Conservation (phyloP, 192 early-diverging fungal species). For the Chytriomyces confervae region DNA sequence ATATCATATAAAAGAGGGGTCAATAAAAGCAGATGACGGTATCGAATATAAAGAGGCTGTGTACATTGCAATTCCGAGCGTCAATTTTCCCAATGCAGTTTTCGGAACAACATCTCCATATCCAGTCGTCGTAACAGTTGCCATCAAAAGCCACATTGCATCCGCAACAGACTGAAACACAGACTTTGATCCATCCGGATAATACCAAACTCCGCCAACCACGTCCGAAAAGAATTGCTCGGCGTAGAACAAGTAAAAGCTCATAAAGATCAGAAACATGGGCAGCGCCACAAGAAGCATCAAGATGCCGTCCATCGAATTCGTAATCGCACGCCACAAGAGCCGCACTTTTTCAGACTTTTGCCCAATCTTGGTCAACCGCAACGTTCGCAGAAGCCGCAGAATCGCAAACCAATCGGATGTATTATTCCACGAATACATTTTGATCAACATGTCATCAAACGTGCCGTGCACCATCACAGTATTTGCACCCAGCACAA, state of each 20-base stretch:
- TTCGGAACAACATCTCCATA: slow-evolving; percentile 39
- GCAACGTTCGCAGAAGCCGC: slow-evolving; percentile 17
- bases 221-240: slow-evolving; percentile 4
- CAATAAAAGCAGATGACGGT: too few relatives aligned
- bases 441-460: neutral
- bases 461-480: neutral
- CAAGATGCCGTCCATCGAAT: slow-evolving; percentile 30
- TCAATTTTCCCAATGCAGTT: slow-evolving; percentile 35
- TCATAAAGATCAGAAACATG: slow-evolving; percentile 26
- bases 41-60: too few relatives aligned
- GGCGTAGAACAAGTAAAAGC: slow-evolving; percentile 22
- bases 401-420: slow-evolving; percentile 3
- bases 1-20: neutral
- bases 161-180: slow-evolving; percentile 32
- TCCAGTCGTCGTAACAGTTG: slow-evolving; percentile 11
- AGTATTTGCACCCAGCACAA: neutral
- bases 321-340: slow-evolving; percentile 19
- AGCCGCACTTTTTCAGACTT: slow-evolving; percentile 27
- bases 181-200: neutral
- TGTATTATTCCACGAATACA: slow-evolving; percentile 7
- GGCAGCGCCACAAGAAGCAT: slow-evolving; percentile 7
- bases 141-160: neutral
- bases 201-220: slow-evolving; percentile 33
- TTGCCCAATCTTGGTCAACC: slow-evolving; percentile 36
- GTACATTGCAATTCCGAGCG: neutral